Base-by-base conservation (phyloP, 2,329 filamentous ascomycete genomes). In the Ascochyta koolunga region DNA sequence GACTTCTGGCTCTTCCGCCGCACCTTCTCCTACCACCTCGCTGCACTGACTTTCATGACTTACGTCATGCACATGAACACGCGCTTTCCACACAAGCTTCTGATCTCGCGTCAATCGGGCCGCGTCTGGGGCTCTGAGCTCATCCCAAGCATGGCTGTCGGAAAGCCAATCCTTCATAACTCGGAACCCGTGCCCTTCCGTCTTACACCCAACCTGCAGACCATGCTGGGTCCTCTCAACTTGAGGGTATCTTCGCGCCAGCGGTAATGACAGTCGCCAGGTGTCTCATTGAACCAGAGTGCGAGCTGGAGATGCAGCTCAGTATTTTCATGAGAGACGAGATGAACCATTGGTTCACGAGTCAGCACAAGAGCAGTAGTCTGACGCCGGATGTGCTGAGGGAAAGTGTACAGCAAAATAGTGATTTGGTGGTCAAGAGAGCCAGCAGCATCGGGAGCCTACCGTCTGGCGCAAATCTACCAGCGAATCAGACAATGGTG, bases 1-100 rank as follows among this genome's bases (percentile, higher is more conserved):
- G 93, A 97, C 68, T 97, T 98, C 81, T 99, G 93, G 92, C 85
- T 99, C 53, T 99, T 99, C 90, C 90, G 95, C 54, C 88, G 93
- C 54, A 93, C 96, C 62, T 96, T 99, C 78, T 90, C 91, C 19
- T 97, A 98, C 80, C 95, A 99, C 77, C 88, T 96, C 58, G 93
- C 95, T 18, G 87, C 93, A 1, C 83, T 98, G 60, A 96, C 95
- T 1, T 99, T 99, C 79, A 96, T 99, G 89, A 98, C 95, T 4
- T 99, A 98, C 72, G 89, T 97, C 54, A 89, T 99, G 79, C 93
- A 93, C 78, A 98, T 99, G 87, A 91, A 93, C 72, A 91, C 91
- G 73, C 90, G 95, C 25, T 96, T 95, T 75, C 96, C 95, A 5
- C 91, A 93, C 76, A 99, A 99, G 82, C 89, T 98, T 75, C 89